A percentile compares a stretch with the other conserved stretches of the same genome.
Evolutionary conservation across 768 basidiomycete species (phyloP).

Genomic region (Leccinum imitatum): DNA sequence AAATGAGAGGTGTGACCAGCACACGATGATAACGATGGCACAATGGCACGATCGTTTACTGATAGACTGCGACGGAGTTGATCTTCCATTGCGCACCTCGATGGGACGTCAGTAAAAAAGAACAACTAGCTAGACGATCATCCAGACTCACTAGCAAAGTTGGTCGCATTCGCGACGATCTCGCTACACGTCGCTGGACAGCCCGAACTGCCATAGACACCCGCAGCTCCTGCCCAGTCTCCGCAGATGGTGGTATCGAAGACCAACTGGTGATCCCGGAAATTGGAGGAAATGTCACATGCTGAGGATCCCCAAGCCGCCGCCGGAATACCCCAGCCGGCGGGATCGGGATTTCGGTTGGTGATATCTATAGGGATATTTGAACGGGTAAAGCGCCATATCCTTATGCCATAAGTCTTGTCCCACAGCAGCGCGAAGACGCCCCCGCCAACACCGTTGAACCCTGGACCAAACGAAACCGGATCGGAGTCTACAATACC

Average conservation of each 20-base stretch:
- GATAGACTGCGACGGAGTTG: conserved; percentile 54
- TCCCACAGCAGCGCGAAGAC: conserved; percentile 62
- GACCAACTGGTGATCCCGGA: conserved; percentile 49
- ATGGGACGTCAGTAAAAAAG: conserved; percentile 4
- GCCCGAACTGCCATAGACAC: conserved; percentile 23
- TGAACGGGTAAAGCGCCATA: conserved; percentile 55
- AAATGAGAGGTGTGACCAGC: background rate
- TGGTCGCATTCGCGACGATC: conserved; percentile 52
- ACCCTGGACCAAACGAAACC: conserved; percentile 40
- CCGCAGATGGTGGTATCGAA: conserved; percentile 37
- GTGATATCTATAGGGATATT: conserved; percentile 52
- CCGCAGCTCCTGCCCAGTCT: conserved; percentile 22
- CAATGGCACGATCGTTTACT: conserved; percentile 10
- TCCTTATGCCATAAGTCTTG: conserved; percentile 41
- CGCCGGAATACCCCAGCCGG: conserved; percentile 49
- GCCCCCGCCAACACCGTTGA: conserved; percentile 42
- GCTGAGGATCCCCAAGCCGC: conserved; percentile 49
- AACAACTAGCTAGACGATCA: background rate
- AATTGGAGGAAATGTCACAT: conserved; percentile 50
- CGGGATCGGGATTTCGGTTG: conserved; percentile 41
- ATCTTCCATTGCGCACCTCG: conserved; percentile 56
- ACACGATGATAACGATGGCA: background rate
- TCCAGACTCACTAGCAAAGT: conserved; percentile 45
- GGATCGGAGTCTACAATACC: conserved; percentile 40
- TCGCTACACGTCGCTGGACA: conserved; percentile 45